Evolutionary conservation across 208 protist genomes (phyloP).

Genomic region (Wallacemonas sp.): DNA sequence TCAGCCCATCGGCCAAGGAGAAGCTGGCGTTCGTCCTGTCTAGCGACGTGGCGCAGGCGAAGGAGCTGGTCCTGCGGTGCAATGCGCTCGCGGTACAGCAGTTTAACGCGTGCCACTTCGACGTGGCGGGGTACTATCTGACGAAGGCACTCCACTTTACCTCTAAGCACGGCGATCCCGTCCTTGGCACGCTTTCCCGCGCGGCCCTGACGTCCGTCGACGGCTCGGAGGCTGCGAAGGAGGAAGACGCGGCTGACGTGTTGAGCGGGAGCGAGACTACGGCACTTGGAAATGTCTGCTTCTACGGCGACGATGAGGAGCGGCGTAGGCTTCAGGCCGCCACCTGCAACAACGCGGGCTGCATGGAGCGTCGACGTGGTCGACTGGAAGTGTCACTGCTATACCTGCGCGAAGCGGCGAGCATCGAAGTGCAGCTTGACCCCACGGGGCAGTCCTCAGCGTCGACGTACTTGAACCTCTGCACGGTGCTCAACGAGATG

Average conservation of each 20-base stretch:
- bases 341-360: constrained; percentile 90
- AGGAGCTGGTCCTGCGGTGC: constrained; percentile 65
- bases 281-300: constrained; percentile 19
- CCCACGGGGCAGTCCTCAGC: constrained; percentile 22
- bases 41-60: constrained; percentile 34
- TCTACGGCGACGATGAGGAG: constrained; percentile 29
- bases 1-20: constrained; percentile 5
- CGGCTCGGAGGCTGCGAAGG: background rate
- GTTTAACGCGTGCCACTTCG: constrained; percentile 59
- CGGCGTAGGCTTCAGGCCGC: constrained; percentile 70
- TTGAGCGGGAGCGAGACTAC: constrained; percentile 12
- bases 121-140: constrained; percentile 60
- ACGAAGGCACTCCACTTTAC: constrained; percentile 84
- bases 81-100: constrained; percentile 78
- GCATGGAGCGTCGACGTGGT: constrained; percentile 79
- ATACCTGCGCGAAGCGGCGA: constrained; percentile 67
- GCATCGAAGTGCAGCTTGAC: constrained; percentile 48
- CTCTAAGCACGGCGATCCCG: constrained; percentile 26
- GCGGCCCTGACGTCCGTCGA: background rate
- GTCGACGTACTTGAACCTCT: constrained; percentile 85
- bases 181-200: background rate
- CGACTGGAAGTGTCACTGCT: constrained; percentile 43
- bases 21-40: background rate
- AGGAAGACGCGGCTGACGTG: background rate
- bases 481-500: constrained; percentile 80